These are phyloP conservation scores for Syzygium grande DNA, from an alignment of 345 rosid species.

Conservation along the genomic window DNA sequence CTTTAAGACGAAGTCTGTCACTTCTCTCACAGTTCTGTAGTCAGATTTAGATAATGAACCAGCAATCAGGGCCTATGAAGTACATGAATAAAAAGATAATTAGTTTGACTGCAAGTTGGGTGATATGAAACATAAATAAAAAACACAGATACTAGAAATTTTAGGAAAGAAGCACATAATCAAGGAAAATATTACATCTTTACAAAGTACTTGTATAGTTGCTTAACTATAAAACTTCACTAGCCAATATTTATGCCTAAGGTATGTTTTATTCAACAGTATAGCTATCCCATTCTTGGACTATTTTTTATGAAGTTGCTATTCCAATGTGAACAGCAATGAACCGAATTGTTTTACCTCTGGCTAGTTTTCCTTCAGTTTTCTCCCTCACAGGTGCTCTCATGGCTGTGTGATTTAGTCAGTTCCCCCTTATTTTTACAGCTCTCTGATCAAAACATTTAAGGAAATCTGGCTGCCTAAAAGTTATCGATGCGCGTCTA, in stretches of 20 bases:
- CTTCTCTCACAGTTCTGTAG: constrained; percentile 53
- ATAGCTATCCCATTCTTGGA: background rate
- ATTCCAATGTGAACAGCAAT: background rate
- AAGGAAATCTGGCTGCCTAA: no score
- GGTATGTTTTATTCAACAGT: background rate
- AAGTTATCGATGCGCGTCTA: no score
- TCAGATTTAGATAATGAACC: constrained; percentile 68
- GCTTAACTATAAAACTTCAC: background rate
- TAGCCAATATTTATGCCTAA: background rate
- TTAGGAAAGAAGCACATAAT: background rate
- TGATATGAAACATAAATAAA: background rate
- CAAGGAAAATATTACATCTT: background rate
- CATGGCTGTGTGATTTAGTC: background rate
- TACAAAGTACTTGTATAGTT: background rate
- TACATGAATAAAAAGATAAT: background rate
- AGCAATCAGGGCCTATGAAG: constrained; percentile 69
- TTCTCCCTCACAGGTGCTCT: background rate
- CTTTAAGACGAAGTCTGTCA: constrained; percentile 67
- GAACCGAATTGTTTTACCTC: background rate
- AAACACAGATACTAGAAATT: background rate
- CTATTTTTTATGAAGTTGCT: background rate
- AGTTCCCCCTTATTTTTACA: no score
- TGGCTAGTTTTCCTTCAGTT: background rate
- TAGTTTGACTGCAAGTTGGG: constrained; percentile 1
- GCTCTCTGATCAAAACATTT: no score